Evolutionary conservation across 305 asterid genomes (phyloP).

Genomic region (Lippia alba): DNA sequence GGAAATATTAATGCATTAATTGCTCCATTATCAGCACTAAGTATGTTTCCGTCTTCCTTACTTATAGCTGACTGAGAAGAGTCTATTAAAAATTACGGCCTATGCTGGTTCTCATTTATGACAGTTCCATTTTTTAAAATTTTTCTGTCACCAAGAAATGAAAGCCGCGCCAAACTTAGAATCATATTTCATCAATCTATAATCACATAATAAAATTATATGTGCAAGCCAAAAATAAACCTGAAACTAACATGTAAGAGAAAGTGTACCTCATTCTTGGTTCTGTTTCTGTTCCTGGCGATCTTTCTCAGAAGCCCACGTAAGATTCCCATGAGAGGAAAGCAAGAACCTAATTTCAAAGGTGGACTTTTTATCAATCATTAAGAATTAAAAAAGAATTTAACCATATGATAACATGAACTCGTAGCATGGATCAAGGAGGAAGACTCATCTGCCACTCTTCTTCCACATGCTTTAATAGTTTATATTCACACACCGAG

Average conservation of each 20-base stretch:
- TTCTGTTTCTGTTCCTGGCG: background rate
- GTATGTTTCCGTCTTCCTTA: background rate
- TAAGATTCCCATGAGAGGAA: background rate
- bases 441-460: constrained; percentile 7
- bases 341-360: background rate
- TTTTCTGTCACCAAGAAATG: background rate
- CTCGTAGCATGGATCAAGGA: constrained; percentile 32
- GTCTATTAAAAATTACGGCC: constrained; percentile 24
- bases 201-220: too few relatives aligned
- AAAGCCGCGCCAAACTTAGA: background rate
- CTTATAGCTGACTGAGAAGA: constrained; percentile 27
- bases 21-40: constrained; percentile 22
- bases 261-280: background rate
- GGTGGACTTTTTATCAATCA: background rate
- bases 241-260: background rate
- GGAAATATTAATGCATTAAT: constrained; percentile 26
- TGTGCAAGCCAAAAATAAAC: background rate
- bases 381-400: constrained; percentile 4
- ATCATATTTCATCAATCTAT: background rate
- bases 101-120: constrained; percentile 15
- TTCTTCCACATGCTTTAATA: constrained; percentile 20
- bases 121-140: background rate
- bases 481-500: constrained; percentile 23
- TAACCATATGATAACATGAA: background rate
- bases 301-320: background rate